Base-by-base conservation (phyloP, 2,329 filamentous ascomycete genomes). In the Stagonosporopsis rhizophila region DNA sequence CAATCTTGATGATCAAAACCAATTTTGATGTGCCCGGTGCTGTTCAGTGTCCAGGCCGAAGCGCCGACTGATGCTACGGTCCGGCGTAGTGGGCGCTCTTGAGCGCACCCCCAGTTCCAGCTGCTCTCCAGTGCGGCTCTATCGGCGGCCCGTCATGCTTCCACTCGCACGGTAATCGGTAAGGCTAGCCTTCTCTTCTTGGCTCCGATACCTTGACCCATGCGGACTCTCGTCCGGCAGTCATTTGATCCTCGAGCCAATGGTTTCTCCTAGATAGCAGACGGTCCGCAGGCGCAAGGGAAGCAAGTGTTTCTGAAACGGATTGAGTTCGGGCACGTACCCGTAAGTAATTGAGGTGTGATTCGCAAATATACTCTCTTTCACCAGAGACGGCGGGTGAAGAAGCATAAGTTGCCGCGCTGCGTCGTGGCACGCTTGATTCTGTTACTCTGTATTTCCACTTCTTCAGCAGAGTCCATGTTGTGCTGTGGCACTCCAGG, bases 191-290 rank as follows among this genome's bases (percentile, higher is more conserved):
- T 25, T 14, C 19, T 3, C 28, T 17, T 23, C 17, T 44, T 25
- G 49, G 27, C 15, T 38, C 14, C 19, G 23, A 30, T 32, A n/a
- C n/a, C 19, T 20, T 34, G 34, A 37, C 17, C 25, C 11, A 19
- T 20, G 8, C 7, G 27, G 20, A 7, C 15, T 17, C 12, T 32
- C 20, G 15, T 28, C 41, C 27, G 35, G 14, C 4, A n/a, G 6
- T 46, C 28, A 52, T 45, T 45, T 46, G 7, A 8, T 15, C 11
- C 35, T 25, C 11, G 20, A 32, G 12, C 50, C 41, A 52, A 52
- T 52, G 14, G 35, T 27, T 34, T 7, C 4, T 41, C 20, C 7
- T 20, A 1, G 12, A 19, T 19, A 9, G 25, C 27, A 27, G 19
- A 20, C 17, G 25, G 19, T 11, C 8, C 17, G 41, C 5, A 44